Evolutionary conservation across 2,329 filamentous ascomycete genomes (phyloP), one percentile per base, ranked within the genome.

Genomic region (Cladosporium phlei): DNA sequence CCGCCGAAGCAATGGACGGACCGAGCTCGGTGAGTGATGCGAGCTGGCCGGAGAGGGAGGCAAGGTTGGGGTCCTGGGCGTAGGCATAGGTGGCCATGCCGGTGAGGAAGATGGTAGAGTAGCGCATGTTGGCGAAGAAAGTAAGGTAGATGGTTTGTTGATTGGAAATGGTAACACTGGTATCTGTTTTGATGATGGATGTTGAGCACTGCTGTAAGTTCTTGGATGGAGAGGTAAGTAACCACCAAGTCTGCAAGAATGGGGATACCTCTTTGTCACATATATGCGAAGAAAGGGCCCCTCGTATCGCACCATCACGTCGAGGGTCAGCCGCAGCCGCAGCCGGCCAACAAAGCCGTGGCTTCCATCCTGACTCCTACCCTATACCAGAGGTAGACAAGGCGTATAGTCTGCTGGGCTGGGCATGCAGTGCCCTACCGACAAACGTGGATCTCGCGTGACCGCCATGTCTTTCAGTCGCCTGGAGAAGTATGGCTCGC

Each of bases 1-100:
- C 6, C 6, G 33, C 33, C 3, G 33, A 6, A 4, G 20, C 17
- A 10, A 35, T 21, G 9, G 33, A 35, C 10, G 33, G 19, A 5
- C 8, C 21, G 34, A 14, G 19, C 16, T 14, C 20, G 20, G 34
- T 37, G 34, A 37, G 34, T 6, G 34, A 37, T 14, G 34, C 34
- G 2, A 37, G 20, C 34, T 37, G 3, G 20, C 34, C 24, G 20
- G 34, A 24, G 19, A 37, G 34, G 14, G 34, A 37, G 33, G 33
- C 33, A 16, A 35, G 33, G 34, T 37, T 20, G 17, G 22, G 33
- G 33, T 22, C 12, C 12, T 43, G 39, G 20, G 39, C 39, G 28
- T 14, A n/a, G 21, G 28, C 17, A 19, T 10, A 43, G 29, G 39
- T 19, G 28, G 20, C 20, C 39, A 43, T 24, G 28, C 28, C n/a